A percentile compares a stretch with the other conserved stretches of the same genome.
These are phyloP conservation scores for Acer saccharum DNA, from an alignment of 345 rosid species.

Conservation along the genomic window DNA sequence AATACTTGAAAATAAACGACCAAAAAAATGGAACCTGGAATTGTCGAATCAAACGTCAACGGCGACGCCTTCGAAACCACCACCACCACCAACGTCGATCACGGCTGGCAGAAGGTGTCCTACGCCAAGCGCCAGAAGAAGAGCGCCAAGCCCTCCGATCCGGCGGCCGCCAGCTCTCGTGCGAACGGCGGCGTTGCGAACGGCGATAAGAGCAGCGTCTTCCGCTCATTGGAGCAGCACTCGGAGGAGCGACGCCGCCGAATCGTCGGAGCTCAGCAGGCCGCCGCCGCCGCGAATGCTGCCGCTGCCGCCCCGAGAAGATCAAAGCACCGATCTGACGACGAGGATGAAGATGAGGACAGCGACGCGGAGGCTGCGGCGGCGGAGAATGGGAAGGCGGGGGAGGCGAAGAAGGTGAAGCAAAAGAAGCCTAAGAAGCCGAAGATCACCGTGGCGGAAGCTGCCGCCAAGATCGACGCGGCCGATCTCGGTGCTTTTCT, in stretches of 20 bases:
- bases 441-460: conserved; percentile 63
- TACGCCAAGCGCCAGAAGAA: conserved; percentile 64
- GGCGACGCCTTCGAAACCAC: conserved; percentile 35
- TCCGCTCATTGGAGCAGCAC: conserved; percentile 51
- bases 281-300: conserved; percentile 26
- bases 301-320: conserved; percentile 20
- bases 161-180: neutral
- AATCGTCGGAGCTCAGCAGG: conserved; percentile 39
- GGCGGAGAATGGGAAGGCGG: conserved; percentile 31
- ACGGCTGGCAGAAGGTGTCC: conserved; percentile 78
- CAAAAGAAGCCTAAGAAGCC: conserved; percentile 72
- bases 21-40: conserved; percentile 28
- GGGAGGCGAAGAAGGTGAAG: conserved; percentile 43
- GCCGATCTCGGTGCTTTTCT: conserved; percentile 58
- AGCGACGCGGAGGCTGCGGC: conserved; percentile 45
- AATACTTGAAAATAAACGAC: neutral
- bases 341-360: conserved; percentile 32
- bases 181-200: conserved; percentile 25
- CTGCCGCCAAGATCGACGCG: conserved; percentile 61
- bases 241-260: conserved; percentile 54
- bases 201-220: conserved; percentile 40
- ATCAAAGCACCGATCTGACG: conserved; percentile 45
- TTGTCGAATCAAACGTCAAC: conserved; percentile 34
- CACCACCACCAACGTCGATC: conserved; percentile 37
- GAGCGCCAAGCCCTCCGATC: conserved; percentile 40